Evolutionary conservation across 2,329 filamentous ascomycete genomes (phyloP), one percentile per base, ranked within the genome.

Genomic region (Zelopaecilomyces penicillatus): DNA sequence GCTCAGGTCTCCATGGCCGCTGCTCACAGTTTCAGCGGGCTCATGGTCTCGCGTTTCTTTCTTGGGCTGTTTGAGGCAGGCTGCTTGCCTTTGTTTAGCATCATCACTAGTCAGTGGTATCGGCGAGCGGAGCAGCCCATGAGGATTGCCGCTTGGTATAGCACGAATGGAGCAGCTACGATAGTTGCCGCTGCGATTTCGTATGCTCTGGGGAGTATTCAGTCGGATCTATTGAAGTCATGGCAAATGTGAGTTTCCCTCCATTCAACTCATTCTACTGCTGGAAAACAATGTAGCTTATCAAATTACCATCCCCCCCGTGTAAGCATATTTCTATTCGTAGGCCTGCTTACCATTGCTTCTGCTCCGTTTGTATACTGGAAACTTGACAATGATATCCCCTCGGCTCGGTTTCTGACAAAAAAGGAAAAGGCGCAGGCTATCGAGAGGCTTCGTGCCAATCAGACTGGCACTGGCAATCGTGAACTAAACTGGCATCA

Each of bases 401-500:
- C 69, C 0, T 73, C 73, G 0, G 74, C 74, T 0, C 67, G 73
- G 10, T 78, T 75, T 46, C 55, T 93, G 28, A 83, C 68, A 6
- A 74, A 82, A 42, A 71, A 78, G 38, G 86, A 91, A 52, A 78
- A 79, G 9, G 59, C 80, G 0, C 70, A 87, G 36, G 83, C 82
- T 0, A 68, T 89, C 28, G 85, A 87, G 50, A 74, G 86, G 0
- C 77, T 91, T 5, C 73, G 85, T 0, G 71, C 79, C 26, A 91
- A 91, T 54, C 80, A 87, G 58, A 86, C 86, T 48, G 86, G 86
- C 0, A 81, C 85, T 11, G 83, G 82, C 2, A 84, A 79, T 49
- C 80, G 80, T 51, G 73, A 84, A 49, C 85, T 83, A 63, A 84
- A 84, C 50, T 69, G 74, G 65, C 71, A 75, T 26, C 87, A 93